Base-by-base conservation (phyloP, 2,329 filamentous ascomycete genomes). In the Helminthosporium solani region DNA sequence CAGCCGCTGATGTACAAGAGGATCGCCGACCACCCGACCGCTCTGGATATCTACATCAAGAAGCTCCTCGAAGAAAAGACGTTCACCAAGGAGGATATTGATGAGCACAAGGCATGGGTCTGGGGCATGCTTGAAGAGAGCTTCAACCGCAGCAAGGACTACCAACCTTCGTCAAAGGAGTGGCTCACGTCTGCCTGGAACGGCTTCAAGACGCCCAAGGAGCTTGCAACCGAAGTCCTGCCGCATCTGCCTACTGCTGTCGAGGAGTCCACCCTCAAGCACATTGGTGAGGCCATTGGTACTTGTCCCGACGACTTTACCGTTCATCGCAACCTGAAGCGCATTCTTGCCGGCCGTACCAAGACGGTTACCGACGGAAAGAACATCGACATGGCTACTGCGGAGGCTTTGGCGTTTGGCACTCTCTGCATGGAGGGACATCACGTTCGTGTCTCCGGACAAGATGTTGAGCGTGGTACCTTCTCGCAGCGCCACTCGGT, bases 1-100 rank as follows among this genome's bases (percentile, higher is more conserved):
- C 94, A 99, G 72, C 94, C 94, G 33, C 78, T 96, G 60, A 99
- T 99, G 94, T 99, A 99, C 83, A 96, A 97, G 85, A 88, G 88
- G 66, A 97, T 99, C 68, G 82, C 85, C 59, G 80, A 86, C 49
- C 90, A 97, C 71, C 81, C 86, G 55, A 84, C 87, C 36, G 88
- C 94, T 69, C 85, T 99, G 49, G 87, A 95, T 68, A 88, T 89
- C 64, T 99, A 99, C 70, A 83, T 94, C 58, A 83, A 95, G 66
- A 88, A 96, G 79, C 85, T 99, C 43, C 79, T 96, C 34, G 80
- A 90, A 53, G 91, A 96, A 66, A 90, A 91, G 61, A 95, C 88
- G 43, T 99, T 99, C 76, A 96, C 89, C 58, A 92, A 96, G 77
- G 91, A 94, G 64, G 94, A 99, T 68, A 87, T 99, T 50, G 92